Evolutionary conservation across 495 filamentous ascomycete species (phyloP), one percentile per base, ranked within the genome.

Genomic region (Talaromyces proteolyticus): DNA sequence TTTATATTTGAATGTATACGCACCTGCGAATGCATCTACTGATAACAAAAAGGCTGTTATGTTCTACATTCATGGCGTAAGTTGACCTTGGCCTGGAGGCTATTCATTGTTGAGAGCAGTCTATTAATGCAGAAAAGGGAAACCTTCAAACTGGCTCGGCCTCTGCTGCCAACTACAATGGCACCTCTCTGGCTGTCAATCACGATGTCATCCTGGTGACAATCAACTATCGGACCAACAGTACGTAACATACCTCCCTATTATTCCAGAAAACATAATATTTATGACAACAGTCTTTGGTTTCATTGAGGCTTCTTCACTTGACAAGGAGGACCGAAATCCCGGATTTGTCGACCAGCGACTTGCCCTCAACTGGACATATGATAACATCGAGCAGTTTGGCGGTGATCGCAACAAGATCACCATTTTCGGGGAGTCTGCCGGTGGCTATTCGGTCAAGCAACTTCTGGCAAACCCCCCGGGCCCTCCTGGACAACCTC

Each of bases 1-100:
- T 51, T 60, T 77, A 4, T 73, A 75, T 46, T 58, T 77, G n/a
- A 76, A 79, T 10, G 64, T 65, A 14, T 63, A 52, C 39, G 55
- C 53, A 7, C 62, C 60, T 3, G 46, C 49, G 2, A 23, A 69
- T 48, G 62, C 64, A 0, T 62, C 64, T 17, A 66, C 66, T 26
- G 63, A 60, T 6, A 66, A 70, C 52, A 63, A 67, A 16, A 40
- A 56, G 63, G 65, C 53, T 25, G 56, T 55, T 29, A 42, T 54
- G 19, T 21, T 55, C 19, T 51, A 45, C 42, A 55, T 51, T 44
- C 57, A 63, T 45, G 60, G 62, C 11, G 60, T 29, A 29, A 29
- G 26, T 29, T 29, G 26, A 29, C 26, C 26, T 29, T 29, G 26
- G 26, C 26, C 26, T 12, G 26, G 26, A 29, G 26, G 26, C 26